Base-by-base conservation (phyloP, 208 protist species). In the Acanthamoeba royreba region DNA sequence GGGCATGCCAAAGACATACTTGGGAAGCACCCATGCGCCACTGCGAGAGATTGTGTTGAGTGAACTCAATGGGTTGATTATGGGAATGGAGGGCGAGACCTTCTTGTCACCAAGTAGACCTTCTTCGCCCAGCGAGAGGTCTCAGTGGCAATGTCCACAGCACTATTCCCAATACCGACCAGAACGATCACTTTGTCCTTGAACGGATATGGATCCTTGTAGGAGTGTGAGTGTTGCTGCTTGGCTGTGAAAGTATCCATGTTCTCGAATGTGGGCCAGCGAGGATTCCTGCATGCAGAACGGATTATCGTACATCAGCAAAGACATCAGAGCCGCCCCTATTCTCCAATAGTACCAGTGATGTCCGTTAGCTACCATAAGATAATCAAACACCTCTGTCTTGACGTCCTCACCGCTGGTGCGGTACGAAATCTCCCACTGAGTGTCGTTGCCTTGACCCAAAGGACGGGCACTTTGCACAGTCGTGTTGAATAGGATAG, bases 151-250 rank as follows among this genome's bases (percentile, higher is more conserved):
- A 87, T 40, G 17, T 86, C 74, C 0, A 86, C 74, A 11, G 74
- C 40, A 33, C 74, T 86, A 43, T 86, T 86, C 5, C 74, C 74
- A 33, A 86, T 86, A 9, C 74, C 74, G 22, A 86, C 74, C 15
- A 86, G 40, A 7, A 86, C 43, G 25, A 86, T 43, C 1, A 53
- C 46, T 33, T 86, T 86, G 28, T 86, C 74, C 74, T 52, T 45
- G 74, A 55, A 86, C 8, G 74, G 74, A 25, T 55, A 86, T 4
- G 74, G 74, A 13, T 86, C 74, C n/a, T 86, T 86, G 74, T 86
- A 86, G 11, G 74, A 38, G 74, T 86, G 74, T 28, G 43, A 55
- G 74, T 86, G 74, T 43, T 86, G 74, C 40, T 86, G 74, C 28
- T 46, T 47, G n/a, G 74, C 74, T 15, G 22, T 55, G 46, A 47